Conservation (phyloP, 257 asterid species). For the Primulina eburnea region DNA sequence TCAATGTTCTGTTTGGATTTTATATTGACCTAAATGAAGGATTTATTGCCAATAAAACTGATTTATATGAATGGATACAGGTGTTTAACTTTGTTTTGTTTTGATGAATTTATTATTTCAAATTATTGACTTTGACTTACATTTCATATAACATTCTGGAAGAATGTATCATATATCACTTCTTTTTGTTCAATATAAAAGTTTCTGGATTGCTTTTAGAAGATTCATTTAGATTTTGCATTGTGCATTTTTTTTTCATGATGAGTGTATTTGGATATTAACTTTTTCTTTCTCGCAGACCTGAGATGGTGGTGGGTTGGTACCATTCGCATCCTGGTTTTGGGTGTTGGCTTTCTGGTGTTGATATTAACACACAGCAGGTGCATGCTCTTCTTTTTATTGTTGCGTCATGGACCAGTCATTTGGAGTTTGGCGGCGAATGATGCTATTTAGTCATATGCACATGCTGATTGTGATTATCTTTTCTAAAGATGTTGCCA, state of each 20-base stretch:
- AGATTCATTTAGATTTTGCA: not conserved
- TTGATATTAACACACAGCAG: slow-evolving; percentile 97
- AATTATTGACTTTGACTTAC: not conserved
- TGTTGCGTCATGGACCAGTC: not conserved
- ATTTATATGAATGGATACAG: not conserved
- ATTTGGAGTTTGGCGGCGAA: not conserved
- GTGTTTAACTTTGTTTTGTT: not conserved
- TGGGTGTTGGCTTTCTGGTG: slow-evolving; percentile 99
- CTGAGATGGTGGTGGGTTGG: slow-evolving; percentile 99
- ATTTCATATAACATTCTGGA: not conserved
- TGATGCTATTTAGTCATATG: slow-evolving; percentile 1
- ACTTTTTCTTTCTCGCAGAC: slow-evolving; percentile 46
- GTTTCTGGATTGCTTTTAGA: not conserved
- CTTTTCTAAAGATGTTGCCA: not conserved
- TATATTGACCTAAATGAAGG: not conserved
- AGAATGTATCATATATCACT: no score
- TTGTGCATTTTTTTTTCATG: slow-evolving; percentile 5
- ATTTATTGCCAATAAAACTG: not conserved
- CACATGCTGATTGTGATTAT: not conserved
- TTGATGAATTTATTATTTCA: not conserved
- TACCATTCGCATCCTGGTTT: slow-evolving; percentile 99
- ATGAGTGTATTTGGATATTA: slow-evolving; percentile 4
- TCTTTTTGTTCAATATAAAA: not conserved
- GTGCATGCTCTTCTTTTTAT: slow-evolving; percentile 30
- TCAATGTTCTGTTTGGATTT: no score